These are phyloP conservation scores for Fusarium incarnatum DNA, from an alignment of 2,329 filamentous ascomycete species.

Conservation along the genomic window DNA sequence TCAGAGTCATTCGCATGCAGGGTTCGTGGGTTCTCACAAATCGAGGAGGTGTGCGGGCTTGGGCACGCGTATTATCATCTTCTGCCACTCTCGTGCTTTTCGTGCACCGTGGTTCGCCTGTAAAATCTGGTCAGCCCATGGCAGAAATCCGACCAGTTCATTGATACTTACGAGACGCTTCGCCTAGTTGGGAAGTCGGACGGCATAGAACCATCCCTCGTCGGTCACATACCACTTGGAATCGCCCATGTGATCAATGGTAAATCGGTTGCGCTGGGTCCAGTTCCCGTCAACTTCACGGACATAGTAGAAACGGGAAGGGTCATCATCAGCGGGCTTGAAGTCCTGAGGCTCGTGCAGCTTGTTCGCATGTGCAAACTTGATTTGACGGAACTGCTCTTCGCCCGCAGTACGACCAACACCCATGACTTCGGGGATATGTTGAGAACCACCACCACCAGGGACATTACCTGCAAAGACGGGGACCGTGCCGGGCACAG, in stretches of 20 bases:
- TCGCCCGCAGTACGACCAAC: constrained; percentile 64
- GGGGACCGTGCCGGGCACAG: constrained; percentile 44
- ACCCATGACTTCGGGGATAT: constrained; percentile 62
- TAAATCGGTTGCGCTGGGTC: constrained; percentile 68
- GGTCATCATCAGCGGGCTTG: constrained; percentile 70
- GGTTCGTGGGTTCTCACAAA: constrained; percentile 1
- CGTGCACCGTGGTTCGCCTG: constrained; percentile 13
- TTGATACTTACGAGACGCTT: constrained; percentile 21
- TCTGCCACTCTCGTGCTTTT: not conserved
- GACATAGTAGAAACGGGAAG: constrained; percentile 70
- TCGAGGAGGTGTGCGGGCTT: not conserved
- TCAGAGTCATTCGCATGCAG: not conserved
- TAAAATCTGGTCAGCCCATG: constrained; percentile 9
- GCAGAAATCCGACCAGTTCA: not conserved
- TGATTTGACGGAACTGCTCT: constrained; percentile 59
- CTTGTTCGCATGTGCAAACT: constrained; percentile 62
- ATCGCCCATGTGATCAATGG: constrained; percentile 68
- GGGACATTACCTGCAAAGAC: constrained; percentile 57
- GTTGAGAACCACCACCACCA: constrained; percentile 40
- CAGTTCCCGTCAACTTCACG: constrained; percentile 71
- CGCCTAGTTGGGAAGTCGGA: constrained; percentile 59
- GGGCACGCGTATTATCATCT: not conserved
- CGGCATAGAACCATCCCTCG: constrained; percentile 71
- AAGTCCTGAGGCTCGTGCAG: constrained; percentile 71
- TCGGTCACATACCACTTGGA: constrained; percentile 70